Percentiles rank a stretch among this genome's conserved stretches.
These are phyloP conservation scores for Arachis stenosperma DNA, from an alignment of 306 rosid species.

Conservation along the genomic window DNA sequence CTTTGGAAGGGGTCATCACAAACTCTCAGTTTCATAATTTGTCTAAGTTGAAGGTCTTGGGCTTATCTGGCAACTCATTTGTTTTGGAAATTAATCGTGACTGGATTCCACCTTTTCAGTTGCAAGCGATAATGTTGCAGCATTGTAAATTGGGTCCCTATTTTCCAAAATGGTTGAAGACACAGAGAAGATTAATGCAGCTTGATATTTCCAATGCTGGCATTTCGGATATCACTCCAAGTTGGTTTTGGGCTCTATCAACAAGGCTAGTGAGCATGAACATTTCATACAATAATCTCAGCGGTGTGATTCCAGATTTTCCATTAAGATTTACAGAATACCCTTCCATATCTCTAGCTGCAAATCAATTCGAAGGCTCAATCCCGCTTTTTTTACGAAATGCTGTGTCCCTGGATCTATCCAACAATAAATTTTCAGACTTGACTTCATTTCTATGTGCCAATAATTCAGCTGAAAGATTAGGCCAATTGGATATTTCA, in stretches of 20 bases:
- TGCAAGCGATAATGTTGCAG: neutral
- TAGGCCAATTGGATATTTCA: neutral
- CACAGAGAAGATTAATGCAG: neutral
- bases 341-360: neutral
- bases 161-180: conserved; percentile 20
- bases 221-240: neutral
- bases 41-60: neutral
- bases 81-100: neutral
- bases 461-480: too few relatives aligned
- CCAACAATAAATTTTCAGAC: neutral
- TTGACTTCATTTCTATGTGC: neutral
- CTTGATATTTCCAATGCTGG: neutral
- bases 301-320: neutral
- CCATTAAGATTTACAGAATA: neutral
- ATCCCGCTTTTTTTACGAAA: neutral
- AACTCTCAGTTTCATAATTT: neutral
- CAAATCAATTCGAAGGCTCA: conserved; percentile 9
- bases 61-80: conserved; percentile 16
- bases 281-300: conserved; percentile 1
- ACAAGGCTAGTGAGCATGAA: neutral
- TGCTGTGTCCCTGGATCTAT: neutral
- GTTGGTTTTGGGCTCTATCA: neutral
- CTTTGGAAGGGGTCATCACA: conserved; percentile 5
- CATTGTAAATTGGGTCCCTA: conserved; percentile 10
- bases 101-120: conserved; percentile 29